Evolutionary conservation across 352 stramenopile species (phyloP).

Genomic region (Globisporangium lucens): DNA sequence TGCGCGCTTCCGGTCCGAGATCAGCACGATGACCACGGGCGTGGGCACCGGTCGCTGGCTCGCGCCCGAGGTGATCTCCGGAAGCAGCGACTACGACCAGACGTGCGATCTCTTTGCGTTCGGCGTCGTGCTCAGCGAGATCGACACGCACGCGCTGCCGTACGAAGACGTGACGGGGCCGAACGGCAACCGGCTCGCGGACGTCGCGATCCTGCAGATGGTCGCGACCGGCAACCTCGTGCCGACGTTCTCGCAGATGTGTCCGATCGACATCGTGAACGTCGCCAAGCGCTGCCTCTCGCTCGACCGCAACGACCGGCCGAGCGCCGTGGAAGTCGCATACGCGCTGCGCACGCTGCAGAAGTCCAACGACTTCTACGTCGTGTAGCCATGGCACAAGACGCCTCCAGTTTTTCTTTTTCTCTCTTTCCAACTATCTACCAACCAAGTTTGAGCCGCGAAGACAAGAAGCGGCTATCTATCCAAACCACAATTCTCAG

Average conservation of each 20-base stretch:
- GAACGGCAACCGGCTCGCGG: slow-evolving; percentile 30
- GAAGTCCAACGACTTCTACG: slow-evolving; percentile 28
- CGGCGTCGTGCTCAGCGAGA: slow-evolving; percentile 50
- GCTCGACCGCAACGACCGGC: slow-evolving; percentile 31
- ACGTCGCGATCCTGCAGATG: slow-evolving; percentile 51
- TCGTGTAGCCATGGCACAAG: slow-evolving; percentile 6
- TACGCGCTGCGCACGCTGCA: slow-evolving; percentile 44
- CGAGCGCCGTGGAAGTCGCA: slow-evolving; percentile 46
- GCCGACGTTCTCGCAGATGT: slow-evolving; percentile 37
- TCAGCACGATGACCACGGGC: slow-evolving; percentile 48
- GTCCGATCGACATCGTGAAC: slow-evolving; percentile 33
- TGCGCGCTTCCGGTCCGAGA: slow-evolving; percentile 30
- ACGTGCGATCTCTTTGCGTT: slow-evolving; percentile 49
- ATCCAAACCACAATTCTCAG: background rate
- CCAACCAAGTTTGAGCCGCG: background rate
- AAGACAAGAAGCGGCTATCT: background rate
- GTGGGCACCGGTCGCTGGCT: slow-evolving; percentile 54
- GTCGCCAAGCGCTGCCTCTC: slow-evolving; percentile 43
- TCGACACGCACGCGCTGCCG: slow-evolving; percentile 58
- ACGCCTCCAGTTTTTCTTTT: background rate
- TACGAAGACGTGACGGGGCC: slow-evolving; percentile 36
- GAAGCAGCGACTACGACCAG: slow-evolving; percentile 46
- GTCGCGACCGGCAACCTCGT: slow-evolving; percentile 40
- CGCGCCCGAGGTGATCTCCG: slow-evolving; percentile 47
- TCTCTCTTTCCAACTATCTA: background rate